phyloP scores from a whole-genome alignment of 768 basidiomycete species.

The Phallus indusiatus region DNA sequence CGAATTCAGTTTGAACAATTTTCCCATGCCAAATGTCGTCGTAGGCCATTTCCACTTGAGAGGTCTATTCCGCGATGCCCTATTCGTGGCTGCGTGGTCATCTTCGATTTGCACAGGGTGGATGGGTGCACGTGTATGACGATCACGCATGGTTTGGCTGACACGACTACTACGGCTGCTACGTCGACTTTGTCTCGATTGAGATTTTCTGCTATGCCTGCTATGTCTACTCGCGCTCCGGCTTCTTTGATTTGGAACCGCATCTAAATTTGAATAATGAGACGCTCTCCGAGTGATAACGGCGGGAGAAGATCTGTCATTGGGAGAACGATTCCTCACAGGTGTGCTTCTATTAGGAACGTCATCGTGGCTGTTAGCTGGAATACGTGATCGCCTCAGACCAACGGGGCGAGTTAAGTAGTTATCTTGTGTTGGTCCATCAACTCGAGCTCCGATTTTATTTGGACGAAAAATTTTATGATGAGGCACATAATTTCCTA shows the following conservation, averaged over 20 bases:
- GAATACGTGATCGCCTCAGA: neutral
- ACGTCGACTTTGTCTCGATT: neutral
- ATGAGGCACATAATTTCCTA: neutral
- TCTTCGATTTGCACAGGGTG: neutral
- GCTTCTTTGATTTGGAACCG: neutral
- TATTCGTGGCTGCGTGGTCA: neutral
- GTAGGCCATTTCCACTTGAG: neutral
- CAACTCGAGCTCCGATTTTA: neutral
- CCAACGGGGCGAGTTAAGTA: neutral
- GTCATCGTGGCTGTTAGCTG: neutral
- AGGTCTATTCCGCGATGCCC: neutral
- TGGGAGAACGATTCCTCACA: neutral
- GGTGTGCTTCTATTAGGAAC: neutral
- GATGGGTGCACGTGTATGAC: neutral
- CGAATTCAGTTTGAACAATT: neutral
- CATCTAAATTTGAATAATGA: neutral
- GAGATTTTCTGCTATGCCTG: neutral
- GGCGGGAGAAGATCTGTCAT: neutral
- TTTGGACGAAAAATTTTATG: neutral
- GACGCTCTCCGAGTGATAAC: neutral
- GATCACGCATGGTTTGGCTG: neutral
- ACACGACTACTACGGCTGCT: neutral
- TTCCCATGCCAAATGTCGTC: neutral
- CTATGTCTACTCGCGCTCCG: neutral
- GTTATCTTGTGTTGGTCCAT: neutral